Conservation (phyloP, 352 stramenopile species). For the Thraustochytrium sp. region DNA sequence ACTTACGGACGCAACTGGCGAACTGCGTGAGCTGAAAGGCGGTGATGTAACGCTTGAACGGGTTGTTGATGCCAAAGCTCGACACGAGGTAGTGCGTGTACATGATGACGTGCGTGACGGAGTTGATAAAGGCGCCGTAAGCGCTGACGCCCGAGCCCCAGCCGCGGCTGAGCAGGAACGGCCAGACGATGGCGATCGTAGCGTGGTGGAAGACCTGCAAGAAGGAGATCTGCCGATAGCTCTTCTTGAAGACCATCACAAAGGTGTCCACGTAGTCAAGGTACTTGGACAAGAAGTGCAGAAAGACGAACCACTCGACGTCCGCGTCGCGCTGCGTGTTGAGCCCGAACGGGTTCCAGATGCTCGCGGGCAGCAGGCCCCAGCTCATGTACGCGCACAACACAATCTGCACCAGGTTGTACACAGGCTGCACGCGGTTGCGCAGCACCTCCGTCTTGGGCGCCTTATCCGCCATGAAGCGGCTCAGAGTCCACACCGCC, state of each 20-base stretch:
- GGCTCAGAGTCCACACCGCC: not conserved
- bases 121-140: constrained; percentile 50
- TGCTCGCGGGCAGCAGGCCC: constrained; percentile 37
- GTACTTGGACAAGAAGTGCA: constrained; percentile 48
- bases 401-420: constrained; percentile 49
- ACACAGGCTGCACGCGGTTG: constrained; percentile 24
- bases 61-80: constrained; percentile 43
- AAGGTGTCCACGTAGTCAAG: constrained; percentile 49
- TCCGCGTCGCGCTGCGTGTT: not conserved
- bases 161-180: constrained; percentile 34
- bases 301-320: constrained; percentile 46
- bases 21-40: constrained; percentile 49
- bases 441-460: not conserved
- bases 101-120: constrained; percentile 49
- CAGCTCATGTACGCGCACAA: constrained; percentile 46
- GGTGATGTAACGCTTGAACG: constrained; percentile 47
- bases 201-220: constrained; percentile 50
- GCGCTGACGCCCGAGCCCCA: constrained; percentile 28
- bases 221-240: constrained; percentile 44
- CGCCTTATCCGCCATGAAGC: constrained; percentile 8
- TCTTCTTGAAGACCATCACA: constrained; percentile 46
- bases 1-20: constrained; percentile 38
- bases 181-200: constrained; percentile 46
- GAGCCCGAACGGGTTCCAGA: constrained; percentile 44
- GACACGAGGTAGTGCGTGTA: constrained; percentile 49